These are phyloP conservation scores for Rhodotorula paludigena DNA, from an alignment of 768 basidiomycete species.

Conservation along the genomic window DNA sequence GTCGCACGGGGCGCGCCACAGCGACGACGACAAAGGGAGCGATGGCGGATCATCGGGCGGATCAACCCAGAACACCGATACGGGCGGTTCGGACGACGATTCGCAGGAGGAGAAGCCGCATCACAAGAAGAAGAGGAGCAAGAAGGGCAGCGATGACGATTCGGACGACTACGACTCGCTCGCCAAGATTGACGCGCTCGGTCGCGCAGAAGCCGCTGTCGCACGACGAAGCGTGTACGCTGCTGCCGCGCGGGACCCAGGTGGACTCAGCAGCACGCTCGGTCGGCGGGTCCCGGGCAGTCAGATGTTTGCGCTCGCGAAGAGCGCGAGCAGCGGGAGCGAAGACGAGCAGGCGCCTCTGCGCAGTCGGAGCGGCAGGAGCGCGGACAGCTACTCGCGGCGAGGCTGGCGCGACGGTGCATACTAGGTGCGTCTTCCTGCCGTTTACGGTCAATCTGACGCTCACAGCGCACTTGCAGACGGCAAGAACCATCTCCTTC, in stretches of 20 bases:
- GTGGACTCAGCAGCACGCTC: not conserved
- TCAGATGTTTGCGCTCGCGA: not conserved
- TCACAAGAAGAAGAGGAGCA: too few species aligned
- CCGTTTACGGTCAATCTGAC: too few species aligned
- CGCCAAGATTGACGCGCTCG: slow-evolving; percentile 7
- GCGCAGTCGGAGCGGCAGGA: too few species aligned
- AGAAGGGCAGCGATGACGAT: not conserved
- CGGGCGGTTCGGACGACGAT: not conserved
- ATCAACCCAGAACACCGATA: too few species aligned
- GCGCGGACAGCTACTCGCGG: too few species aligned
- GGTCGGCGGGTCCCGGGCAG: too few species aligned
- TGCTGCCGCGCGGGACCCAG: not conserved
- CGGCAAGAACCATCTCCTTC: too few species aligned
- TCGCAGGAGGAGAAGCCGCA: not conserved
- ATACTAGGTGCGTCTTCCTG: too few species aligned
- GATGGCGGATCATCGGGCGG: not conserved
- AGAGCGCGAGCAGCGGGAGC: not conserved
- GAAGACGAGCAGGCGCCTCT: too few species aligned
- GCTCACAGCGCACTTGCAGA: too few species aligned
- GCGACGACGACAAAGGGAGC: not conserved
- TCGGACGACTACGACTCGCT: slow-evolving; percentile 3
- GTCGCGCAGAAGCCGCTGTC: not conserved
- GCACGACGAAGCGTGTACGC: not conserved
- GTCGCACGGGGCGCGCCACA: too few species aligned
- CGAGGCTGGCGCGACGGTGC: too few species aligned